phyloP scores from a whole-genome alignment of 129 eudicot species.

The Flaveria linearis region DNA sequence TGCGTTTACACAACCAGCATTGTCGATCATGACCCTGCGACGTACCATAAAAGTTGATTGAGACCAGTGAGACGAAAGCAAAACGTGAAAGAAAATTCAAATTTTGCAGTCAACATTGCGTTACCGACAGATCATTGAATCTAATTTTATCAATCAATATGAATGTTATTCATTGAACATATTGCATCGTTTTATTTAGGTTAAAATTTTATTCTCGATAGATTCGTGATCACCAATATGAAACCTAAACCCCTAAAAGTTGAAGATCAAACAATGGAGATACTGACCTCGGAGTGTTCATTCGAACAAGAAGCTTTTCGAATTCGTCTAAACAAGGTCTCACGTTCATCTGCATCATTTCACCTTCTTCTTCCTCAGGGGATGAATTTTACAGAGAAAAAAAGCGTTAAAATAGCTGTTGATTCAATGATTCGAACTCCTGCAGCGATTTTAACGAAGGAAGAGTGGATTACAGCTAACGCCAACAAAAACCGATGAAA shows the following conservation, averaged over 20 bases:
- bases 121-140: not conserved
- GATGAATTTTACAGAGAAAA: not conserved
- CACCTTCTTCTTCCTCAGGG: not conserved
- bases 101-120: conserved; percentile 32
- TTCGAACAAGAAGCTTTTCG: conserved; percentile 73
- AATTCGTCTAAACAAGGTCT: conserved; percentile 68
- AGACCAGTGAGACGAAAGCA: too few species aligned
- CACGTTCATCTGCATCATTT: conserved; percentile 61
- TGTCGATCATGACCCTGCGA: conserved; percentile 84
- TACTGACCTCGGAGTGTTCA: conserved; percentile 70
- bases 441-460: conserved; percentile 17
- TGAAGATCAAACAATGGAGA: not conserved
- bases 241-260: not conserved
- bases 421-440: not conserved
- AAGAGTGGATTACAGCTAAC: conserved; percentile 28
- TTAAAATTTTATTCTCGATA: too few species aligned
- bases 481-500: conserved; percentile 8
- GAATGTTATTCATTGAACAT: too few species aligned
- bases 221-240: not conserved
- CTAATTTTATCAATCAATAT: not conserved
- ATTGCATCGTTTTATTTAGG: not conserved
- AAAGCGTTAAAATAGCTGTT: not conserved
- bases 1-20: conserved; percentile 69
- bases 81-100: conserved; percentile 5
- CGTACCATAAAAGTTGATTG: conserved; percentile 1